These are phyloP conservation scores for Auriscalpium vulgare DNA, from an alignment of 768 basidiomycete genomes.

Conservation along the genomic window DNA sequence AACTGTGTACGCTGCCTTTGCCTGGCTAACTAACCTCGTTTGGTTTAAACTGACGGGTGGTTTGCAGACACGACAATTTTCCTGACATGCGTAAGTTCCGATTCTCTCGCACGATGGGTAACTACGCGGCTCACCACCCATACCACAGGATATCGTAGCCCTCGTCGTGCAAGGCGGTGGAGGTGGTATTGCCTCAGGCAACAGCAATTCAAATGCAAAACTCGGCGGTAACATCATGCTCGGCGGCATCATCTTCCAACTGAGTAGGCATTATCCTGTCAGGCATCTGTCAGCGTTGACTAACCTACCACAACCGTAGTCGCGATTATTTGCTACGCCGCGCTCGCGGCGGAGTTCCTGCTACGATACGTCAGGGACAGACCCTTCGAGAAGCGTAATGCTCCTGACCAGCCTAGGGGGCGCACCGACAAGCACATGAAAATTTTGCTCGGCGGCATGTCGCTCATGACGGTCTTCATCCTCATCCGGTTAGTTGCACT, in stretches of 20 bases:
- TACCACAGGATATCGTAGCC: neutral
- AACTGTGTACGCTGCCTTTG: conserved; percentile 7
- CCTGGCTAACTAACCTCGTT: neutral
- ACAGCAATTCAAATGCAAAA: neutral
- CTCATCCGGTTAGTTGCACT: too few relatives aligned
- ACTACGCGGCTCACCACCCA: neutral
- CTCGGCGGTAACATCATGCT: conserved; percentile 7
- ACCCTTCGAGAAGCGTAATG: neutral
- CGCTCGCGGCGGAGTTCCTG: neutral
- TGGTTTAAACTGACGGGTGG: conserved; percentile 1
- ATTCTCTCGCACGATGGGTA: neutral
- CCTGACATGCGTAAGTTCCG: neutral
- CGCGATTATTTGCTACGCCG: conserved; percentile 5
- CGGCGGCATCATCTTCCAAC: conserved; percentile 9
- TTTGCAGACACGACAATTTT: too few relatives aligned
- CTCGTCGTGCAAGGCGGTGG: conserved; percentile 7
- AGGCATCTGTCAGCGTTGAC: neutral
- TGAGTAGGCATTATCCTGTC: conserved; percentile 1
- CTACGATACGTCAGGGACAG: too few relatives aligned
- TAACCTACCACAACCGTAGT: neutral
- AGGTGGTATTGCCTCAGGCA: conserved; percentile 3
- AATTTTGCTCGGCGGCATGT: conserved; percentile 5
- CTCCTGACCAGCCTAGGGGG: neutral
- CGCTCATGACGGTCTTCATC: neutral
- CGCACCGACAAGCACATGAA: neutral